Conservation (phyloP, 345 rosid genomes). For the Xanthoceras sorbifolium region DNA sequence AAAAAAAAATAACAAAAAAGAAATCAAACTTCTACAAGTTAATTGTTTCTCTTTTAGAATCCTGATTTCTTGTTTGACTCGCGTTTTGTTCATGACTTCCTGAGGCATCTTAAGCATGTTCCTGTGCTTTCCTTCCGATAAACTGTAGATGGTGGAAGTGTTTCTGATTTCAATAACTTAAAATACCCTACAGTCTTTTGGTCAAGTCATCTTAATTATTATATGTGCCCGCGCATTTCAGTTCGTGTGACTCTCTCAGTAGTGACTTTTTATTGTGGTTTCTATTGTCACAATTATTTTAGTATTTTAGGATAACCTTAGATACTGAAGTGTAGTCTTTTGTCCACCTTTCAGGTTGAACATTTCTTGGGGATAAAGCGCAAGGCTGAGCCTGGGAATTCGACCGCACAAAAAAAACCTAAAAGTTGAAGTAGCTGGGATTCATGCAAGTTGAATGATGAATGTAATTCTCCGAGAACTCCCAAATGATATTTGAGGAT, state of each 20-base stretch:
- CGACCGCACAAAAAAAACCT: conserved; percentile 56
- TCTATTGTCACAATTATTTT: not conserved
- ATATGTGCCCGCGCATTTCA: not conserved
- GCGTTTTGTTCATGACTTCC: not conserved
- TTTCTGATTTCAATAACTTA: not conserved
- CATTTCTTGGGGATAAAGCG: conserved; percentile 95
- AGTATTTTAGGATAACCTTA: not conserved
- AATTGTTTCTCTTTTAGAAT: not conserved
- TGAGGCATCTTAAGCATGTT: not conserved
- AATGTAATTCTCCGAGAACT: not conserved
- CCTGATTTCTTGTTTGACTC: not conserved
- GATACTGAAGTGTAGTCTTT: conserved; percentile 4
- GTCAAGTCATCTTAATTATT: not conserved
- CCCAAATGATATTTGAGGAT: not conserved
- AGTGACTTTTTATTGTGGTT: not conserved
- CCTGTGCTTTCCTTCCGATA: not conserved
- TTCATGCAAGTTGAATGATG: not conserved
- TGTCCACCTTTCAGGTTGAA: conserved; percentile 61
- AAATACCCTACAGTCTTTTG: not conserved
- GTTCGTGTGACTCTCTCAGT: not conserved
- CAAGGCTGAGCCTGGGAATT: conserved; percentile 53
- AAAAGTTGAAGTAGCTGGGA: conserved; percentile 40
- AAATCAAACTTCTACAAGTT: too few species aligned
- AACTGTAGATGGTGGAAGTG: not conserved
- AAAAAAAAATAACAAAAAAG: not conserved